Evolutionary conservation across 352 stramenopile genomes (phyloP).

Genomic region (Aphanomyces cochlioides): DNA sequence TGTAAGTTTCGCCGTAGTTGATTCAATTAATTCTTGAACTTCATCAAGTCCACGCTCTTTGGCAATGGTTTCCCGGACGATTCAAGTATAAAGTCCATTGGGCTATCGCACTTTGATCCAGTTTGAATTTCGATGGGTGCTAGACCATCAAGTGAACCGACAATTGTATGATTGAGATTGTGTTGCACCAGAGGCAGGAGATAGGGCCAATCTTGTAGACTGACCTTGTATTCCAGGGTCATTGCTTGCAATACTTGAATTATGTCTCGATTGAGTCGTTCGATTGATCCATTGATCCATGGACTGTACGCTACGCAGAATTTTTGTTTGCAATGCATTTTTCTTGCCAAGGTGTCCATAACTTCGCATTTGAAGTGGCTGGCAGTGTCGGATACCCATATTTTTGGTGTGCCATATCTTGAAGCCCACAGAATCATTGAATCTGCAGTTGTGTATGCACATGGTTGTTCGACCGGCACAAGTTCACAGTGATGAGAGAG

Average conservation of each 20-base stretch:
- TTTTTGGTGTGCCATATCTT: constrained; percentile 34
- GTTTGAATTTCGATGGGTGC: too few relatives aligned
- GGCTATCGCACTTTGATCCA: too few relatives aligned
- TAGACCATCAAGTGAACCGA: too few relatives aligned
- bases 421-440: constrained; percentile 35
- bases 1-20: too few relatives aligned
- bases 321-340: constrained; percentile 26
- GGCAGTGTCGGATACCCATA: constrained; percentile 37
- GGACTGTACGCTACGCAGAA: constrained; percentile 33
- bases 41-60: too few relatives aligned
- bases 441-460: constrained; percentile 16
- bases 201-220: constrained; percentile 31
- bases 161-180: constrained; percentile 42
- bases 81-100: too few relatives aligned
- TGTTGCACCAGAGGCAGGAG: constrained; percentile 33
- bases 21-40: too few relatives aligned
- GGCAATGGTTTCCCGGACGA: too few relatives aligned
- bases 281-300: constrained; percentile 38
- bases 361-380: constrained; percentile 40
- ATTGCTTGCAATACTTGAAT: constrained; percentile 35
- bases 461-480: constrained; percentile 29
- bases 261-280: constrained; percentile 36
- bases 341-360: constrained; percentile 28
- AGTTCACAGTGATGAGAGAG: constrained; percentile 36
- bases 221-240: constrained; percentile 30